phyloP scores from a whole-genome alignment of 2,329 filamentous ascomycete genomes.

The Truncatella angustata region DNA sequence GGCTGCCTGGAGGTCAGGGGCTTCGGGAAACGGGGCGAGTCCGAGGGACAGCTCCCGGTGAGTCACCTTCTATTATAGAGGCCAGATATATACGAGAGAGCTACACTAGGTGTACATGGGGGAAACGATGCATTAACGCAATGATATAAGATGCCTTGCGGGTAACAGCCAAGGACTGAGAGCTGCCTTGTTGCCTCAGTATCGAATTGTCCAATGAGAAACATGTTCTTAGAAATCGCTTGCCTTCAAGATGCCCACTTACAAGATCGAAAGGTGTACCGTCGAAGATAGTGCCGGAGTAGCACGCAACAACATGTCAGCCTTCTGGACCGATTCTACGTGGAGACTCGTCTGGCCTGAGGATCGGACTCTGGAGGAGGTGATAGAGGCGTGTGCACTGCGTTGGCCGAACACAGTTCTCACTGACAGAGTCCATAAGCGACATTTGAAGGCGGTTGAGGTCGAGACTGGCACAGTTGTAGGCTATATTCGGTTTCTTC shows the following conservation, averaged over 20 bases:
- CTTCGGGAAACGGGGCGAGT: no score
- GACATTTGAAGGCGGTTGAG: conserved; percentile 22
- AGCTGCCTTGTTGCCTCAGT: background rate
- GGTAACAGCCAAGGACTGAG: background rate
- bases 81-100: no score
- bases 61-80: no score
- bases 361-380: conserved; percentile 11
- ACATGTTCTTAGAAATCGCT: background rate
- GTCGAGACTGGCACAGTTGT: conserved; percentile 18
- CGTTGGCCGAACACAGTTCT: conserved; percentile 18
- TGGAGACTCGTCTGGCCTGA: conserved; percentile 15
- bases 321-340: conserved; percentile 19
- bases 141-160: background rate
- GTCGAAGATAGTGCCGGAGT: conserved; percentile 14
- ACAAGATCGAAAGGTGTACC: conserved; percentile 14
- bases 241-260: conserved; percentile 1
- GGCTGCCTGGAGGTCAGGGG: background rate
- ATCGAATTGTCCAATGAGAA: background rate
- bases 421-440: conserved; percentile 13
- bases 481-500: conserved; percentile 21
- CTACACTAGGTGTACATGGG: no score
- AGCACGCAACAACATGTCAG: conserved; percentile 19
- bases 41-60: no score
- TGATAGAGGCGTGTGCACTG: conserved; percentile 13
- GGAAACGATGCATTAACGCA: no score